Evolutionary conservation across 106 monocot genomes (phyloP).

Genomic region (Dendrobium chrysotoxum): DNA sequence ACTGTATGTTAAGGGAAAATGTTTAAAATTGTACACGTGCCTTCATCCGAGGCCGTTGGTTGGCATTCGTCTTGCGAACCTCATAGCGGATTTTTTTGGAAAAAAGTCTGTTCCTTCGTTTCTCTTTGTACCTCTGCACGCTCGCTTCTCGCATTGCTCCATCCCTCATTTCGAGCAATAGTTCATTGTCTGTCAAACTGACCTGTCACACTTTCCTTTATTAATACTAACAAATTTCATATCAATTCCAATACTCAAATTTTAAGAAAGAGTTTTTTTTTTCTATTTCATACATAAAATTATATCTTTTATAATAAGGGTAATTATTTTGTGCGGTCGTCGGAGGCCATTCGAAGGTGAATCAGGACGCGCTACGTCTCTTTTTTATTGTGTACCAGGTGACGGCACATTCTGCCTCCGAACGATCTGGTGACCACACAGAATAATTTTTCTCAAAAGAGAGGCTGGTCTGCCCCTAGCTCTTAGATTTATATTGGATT

Average conservation of each 20-base stretch:
- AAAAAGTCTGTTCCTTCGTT: slow-evolving; percentile 57
- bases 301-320: too few species aligned
- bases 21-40: slow-evolving; percentile 37
- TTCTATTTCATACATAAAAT: too few species aligned
- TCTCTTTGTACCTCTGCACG: slow-evolving; percentile 73
- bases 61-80: slow-evolving; percentile 80
- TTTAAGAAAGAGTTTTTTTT: too few species aligned
- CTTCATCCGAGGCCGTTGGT: slow-evolving; percentile 66
- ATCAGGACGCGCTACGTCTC: too few species aligned
- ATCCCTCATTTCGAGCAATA: slow-evolving; percentile 28
- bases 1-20: background rate
- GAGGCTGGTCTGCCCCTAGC: too few species aligned
- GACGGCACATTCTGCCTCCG: too few species aligned
- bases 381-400: too few species aligned
- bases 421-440: too few species aligned
- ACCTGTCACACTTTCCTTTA: slow-evolving; percentile 21
- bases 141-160: slow-evolving; percentile 48
- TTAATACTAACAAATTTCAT: background rate
- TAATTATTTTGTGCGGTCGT: too few species aligned
- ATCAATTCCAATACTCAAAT: background rate
- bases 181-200: slow-evolving; percentile 35
- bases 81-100: slow-evolving; percentile 85
- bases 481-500: too few species aligned
- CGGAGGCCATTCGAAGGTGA: too few species aligned
- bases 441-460: too few species aligned